Base-by-base conservation (phyloP, 2,329 filamentous ascomycete species). In the Emmonsiellopsis sp. region DNA sequence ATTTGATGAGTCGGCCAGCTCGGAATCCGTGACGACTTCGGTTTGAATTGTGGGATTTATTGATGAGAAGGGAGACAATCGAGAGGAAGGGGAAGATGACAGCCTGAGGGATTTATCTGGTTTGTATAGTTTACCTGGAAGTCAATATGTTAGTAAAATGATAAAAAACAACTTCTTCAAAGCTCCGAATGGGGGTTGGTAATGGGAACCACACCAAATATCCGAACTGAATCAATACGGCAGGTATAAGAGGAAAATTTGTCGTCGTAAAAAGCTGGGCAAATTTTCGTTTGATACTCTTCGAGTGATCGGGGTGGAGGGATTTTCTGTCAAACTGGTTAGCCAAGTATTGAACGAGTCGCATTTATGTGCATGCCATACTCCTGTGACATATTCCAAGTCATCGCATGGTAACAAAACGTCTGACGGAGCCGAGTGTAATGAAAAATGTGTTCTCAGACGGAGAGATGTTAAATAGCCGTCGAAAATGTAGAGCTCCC, bases 401-500 rank as follows among this genome's bases (percentile, higher is more conserved):
- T 52, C 50, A 33, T 52, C 50, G 11, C 42, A 52, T 17, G 50
- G 50, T 31, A 52, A 14, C 42, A 52, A 46, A 10, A 39, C 42
- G 17, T 52, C 50, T 17, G 50, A 34, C 5, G 50, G 42, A 39
- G 46, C 42, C 13, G 50, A n/a, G 11, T 34, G 42, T 31, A 52
- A 52, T 31, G 42, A 34, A 17, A 52, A 52, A 27, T 52, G 42
- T 2, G 32, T 14, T 42, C 27, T 40, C 17, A 40, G 17, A 4
- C 47, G 47, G 21, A 49, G 34, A 6, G 42, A 44, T 2, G 42
- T 42, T 17, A 52, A 46, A 46, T 52, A 46, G 2, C 50, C 50
- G 36, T 52, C 50, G 33, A 52, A 34, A 39, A 52, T 52, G 31
- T 45, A 52, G n/a, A 52, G 50, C 42, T 52, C 50, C 50, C 50